Evolutionary conservation across 2,329 filamentous ascomycete species (phyloP), one percentile per base, ranked within the genome.

Genomic region (Fusarium mangiferae): DNA sequence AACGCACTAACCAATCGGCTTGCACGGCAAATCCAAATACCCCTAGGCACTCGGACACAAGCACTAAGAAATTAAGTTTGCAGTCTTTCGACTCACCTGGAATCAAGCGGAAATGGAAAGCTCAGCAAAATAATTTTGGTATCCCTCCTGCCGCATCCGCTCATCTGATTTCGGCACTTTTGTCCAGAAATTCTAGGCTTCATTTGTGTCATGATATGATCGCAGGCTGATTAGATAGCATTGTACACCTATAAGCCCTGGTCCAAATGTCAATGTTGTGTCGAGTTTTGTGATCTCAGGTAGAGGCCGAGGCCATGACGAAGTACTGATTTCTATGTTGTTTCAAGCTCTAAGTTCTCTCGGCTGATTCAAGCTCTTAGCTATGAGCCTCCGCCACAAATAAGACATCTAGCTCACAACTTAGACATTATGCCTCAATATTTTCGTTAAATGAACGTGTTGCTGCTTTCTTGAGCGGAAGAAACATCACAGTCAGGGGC

Each of bases 221-320:
- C 10, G 22, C 8, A 15, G 5, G 39, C 13, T n/a, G 14, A 2
- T 15, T 41, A 41, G 5, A 41, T n/a, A n/a, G 5, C 2, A n/a
- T 10, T 1, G 13, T 15, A 15, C 0, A 41, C 1, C 39, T 5
- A 3, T 6, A 41, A 41, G 7, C 13, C 20, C 20, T 41, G 39
- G 30, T 12, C 30, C 30, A 30, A 30, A 41, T 15, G 5, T 15
- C 22, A 15, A 13, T n/a, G 2, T 15, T n/a, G 13, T 15, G 8
- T 7, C 22, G 22, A 41, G 39, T 15, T 13, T 2, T 41, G 13
- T 13, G 39, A 20, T 22, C 39, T 6, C 9, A 36, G 35, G 15
- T 15, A 36, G 35, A 17, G 35, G 35, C 35, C 9, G 14, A 3
- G 14, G 33, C 33, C 14, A 41, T 41, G 12, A 14, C 7, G 20